A percentile compares a stretch with the other conserved stretches of the same genome.
These are phyloP conservation scores for Hypoxylon sp. DNA, from an alignment of 2,329 filamentous ascomycete genomes.

Conservation along the genomic window DNA sequence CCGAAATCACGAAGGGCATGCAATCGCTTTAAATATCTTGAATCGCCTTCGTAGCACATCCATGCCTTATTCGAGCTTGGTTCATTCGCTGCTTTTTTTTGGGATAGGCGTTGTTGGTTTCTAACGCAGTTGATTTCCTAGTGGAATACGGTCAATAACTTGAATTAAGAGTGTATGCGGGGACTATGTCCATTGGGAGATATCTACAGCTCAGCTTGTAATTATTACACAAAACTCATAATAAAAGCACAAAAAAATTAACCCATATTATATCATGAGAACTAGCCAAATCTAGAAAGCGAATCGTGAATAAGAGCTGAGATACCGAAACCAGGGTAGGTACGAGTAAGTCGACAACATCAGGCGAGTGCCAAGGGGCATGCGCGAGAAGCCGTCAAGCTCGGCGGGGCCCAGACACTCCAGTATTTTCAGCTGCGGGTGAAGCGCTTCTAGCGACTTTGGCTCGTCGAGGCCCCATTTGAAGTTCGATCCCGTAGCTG, in stretches of 20 bases:
- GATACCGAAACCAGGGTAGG: constrained; percentile 40
- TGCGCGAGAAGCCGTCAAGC: constrained; percentile 24
- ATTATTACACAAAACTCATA: not conserved
- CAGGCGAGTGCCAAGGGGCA: constrained; percentile 32
- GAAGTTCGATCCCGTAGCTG: constrained; percentile 43
- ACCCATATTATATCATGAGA: not conserved
- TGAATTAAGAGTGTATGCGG: not conserved
- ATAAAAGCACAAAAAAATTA: not conserved
- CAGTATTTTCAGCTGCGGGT: constrained; percentile 42
- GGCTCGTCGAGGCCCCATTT: constrained; percentile 48
- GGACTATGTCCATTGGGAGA: not conserved
- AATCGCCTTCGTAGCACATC: not conserved
- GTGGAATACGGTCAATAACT: not conserved
- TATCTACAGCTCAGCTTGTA: not conserved
- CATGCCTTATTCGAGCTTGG: not conserved
- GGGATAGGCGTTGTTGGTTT: not conserved
- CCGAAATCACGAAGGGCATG: not conserved
- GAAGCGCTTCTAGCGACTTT: constrained; percentile 41
- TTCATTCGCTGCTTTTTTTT: not conserved
- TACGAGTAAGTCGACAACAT: constrained; percentile 36
- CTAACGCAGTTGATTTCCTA: not conserved
- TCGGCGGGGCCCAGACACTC: constrained; percentile 40
- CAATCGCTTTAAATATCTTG: not conserved
- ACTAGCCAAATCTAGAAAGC: constrained; percentile 25
- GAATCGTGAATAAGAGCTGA: constrained; percentile 38